Conservation (phyloP, 495 filamentous ascomycete species). For the Penicillium pulvis region DNA sequence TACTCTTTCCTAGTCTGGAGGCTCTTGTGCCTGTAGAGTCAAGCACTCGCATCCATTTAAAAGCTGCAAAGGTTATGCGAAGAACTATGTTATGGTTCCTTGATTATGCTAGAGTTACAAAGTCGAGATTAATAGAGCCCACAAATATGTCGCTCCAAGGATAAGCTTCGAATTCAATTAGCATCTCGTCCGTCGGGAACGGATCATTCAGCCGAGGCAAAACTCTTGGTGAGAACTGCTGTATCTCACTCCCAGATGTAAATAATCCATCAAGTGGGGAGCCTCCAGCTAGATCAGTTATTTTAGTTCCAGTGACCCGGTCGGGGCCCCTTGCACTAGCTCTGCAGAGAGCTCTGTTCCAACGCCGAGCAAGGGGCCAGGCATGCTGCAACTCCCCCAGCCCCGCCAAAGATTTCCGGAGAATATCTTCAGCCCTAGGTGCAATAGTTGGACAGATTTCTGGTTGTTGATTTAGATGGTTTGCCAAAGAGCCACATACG, state of each 20-base stretch:
- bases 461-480: background rate
- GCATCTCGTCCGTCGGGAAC: slow-evolving; percentile 1
- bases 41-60: no score
- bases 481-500: slow-evolving; percentile 1
- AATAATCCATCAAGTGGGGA: background rate
- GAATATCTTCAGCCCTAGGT: background rate
- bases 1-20: no score
- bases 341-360: slow-evolving; percentile 1
- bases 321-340: background rate
- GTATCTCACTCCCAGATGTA: background rate
- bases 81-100: background rate
- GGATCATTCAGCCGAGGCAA: slow-evolving; percentile 2
- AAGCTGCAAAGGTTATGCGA: no score
- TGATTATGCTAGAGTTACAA: background rate
- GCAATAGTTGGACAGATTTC: background rate
- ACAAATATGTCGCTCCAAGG: background rate
- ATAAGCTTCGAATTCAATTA: background rate
- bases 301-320: background rate
- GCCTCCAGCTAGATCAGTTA: background rate
- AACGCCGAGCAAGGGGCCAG: slow-evolving; percentile 2
- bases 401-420: slow-evolving; percentile 1
- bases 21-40: no score
- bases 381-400: slow-evolving; percentile 2
- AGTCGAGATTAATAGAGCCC: background rate
- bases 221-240: background rate